A percentile compares a stretch with the other conserved stretches of the same genome.
These are phyloP conservation scores for Apostasia shenzhenica DNA, from an alignment of 106 monocot genomes.

Conservation along the genomic window DNA sequence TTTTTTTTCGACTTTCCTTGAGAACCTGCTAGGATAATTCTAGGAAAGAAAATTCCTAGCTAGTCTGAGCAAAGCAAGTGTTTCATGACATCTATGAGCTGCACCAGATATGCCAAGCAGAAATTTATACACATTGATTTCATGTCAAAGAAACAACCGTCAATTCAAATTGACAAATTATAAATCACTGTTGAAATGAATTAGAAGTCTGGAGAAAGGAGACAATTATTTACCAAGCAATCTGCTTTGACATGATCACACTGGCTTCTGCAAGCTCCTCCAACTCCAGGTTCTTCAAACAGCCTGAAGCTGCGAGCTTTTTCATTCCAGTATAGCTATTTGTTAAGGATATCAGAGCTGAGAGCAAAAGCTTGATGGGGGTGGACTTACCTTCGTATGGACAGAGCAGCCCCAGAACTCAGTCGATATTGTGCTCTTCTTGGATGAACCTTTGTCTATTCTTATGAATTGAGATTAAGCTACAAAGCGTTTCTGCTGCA, in stretches of 20 bases:
- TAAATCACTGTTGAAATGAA: no score
- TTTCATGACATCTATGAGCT: no score
- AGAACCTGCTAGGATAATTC: no score
- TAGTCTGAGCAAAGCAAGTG: no score
- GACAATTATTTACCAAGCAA: conserved; percentile 32
- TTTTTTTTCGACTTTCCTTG: no score
- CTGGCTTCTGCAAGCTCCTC: conserved; percentile 45
- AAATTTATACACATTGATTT: no score
- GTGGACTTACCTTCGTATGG: conserved; percentile 31
- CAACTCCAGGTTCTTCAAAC: conserved; percentile 42
- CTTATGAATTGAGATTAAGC: conserved; percentile 21
- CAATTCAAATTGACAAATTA: no score
- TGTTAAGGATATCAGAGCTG: conserved; percentile 35
- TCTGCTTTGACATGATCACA: conserved; percentile 45
- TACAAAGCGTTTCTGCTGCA: conserved; percentile 36
- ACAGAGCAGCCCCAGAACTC: conserved; percentile 38
- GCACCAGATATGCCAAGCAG: no score
- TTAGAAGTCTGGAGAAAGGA: no score
- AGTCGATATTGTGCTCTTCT: conserved; percentile 36
- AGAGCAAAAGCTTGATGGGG: conserved; percentile 33
- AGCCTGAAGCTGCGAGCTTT: conserved; percentile 35
- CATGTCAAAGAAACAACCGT: no score
- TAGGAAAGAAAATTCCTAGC: no score
- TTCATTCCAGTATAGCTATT: conserved; percentile 47
- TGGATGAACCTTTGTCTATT: conserved; percentile 44